Base-by-base conservation (phyloP, 441 rosid species). In the Codiaeum variegatum region DNA sequence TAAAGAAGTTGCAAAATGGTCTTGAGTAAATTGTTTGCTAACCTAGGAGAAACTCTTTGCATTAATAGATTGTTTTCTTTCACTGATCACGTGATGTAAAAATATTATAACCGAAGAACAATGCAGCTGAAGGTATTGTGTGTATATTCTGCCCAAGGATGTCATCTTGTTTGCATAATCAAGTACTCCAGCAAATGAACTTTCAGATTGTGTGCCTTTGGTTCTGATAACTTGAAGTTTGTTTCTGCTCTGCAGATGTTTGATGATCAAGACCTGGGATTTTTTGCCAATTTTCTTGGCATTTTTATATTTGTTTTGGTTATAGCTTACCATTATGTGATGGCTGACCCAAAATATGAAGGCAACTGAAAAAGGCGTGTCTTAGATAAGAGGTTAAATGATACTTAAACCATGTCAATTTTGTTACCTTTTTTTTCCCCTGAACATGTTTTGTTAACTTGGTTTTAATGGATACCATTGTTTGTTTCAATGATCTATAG, bases 261-360 rank as follows among this genome's bases (percentile, higher is more conserved):
- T 31, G 91, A 88, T 62, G 97, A 94, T 84, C 93, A 84, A 72
- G 91, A 83, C 65, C 79, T 91, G 69, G 94, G 96, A 19, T 90
- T 91, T 77, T 80, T 87, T 40, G 88, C 89, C 83, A 92, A 86
- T 77, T 85, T 92, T 71, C 96, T 94, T 62, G 97, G 98, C 78
- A 82, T 88, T 66, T 92, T 88, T 80, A 84, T 92, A 70, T 94
- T 90, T 60, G 83, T 70, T 23, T 77, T 88, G 78, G 92, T 94
- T 42, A 85, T 91, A 58, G 97, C 92, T 10, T 92, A 92, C 71
- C 97, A 92, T 73, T 91, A 81, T 62, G 94, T 91, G 75, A 75
- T 91, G 81, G 96, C 96, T 71, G 97, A 92, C 75, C 94, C 94
- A 10, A 92, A 91, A 72, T 90, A 77, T 59, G 97, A 85, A 83